phyloP scores from a whole-genome alignment of 176 grass and related monocot genomes.

The Echinochloa phyllopogon region DNA sequence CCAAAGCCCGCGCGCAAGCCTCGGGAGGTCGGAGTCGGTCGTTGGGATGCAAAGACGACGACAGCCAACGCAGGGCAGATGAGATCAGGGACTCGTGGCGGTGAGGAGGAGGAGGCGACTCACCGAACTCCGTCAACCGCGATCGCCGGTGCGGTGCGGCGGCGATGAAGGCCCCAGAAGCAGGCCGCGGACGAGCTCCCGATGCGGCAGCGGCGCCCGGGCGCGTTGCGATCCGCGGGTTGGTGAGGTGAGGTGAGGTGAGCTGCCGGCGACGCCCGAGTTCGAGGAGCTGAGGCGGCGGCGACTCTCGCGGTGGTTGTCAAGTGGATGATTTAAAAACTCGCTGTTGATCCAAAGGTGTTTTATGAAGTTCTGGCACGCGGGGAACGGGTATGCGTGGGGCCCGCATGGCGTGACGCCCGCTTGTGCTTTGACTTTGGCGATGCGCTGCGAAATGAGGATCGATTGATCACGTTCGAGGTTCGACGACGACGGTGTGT shows the following conservation, averaged over 20 bases:
- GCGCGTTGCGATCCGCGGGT: background rate
- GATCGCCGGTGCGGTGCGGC: background rate
- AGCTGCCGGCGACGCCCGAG: background rate
- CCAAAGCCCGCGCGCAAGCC: background rate
- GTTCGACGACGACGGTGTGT: too few species aligned
- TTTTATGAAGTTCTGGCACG: background rate
- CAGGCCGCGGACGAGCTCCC: background rate
- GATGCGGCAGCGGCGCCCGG: background rate
- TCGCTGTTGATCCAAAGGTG: background rate
- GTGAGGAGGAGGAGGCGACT: background rate
- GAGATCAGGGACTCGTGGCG: background rate
- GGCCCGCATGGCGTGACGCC: conserved; percentile 6
- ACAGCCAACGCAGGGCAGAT: background rate
- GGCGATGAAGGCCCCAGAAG: background rate
- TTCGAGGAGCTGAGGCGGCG: background rate
- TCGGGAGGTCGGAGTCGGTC: background rate
- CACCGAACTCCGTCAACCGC: conserved; percentile 18
- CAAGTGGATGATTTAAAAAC: conserved; percentile 20
- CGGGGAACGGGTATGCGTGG: background rate
- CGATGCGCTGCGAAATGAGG: too few species aligned
- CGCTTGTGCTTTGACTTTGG: too few species aligned
- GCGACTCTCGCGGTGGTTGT: conserved; percentile 11
- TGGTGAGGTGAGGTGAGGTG: background rate
- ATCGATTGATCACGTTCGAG: too few species aligned
- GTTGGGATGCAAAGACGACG: background rate